A percentile compares a stretch with the other conserved stretches of the same genome.
phyloP scores from a whole-genome alignment of 306 rosid genomes.

The Cicer arietinum region DNA sequence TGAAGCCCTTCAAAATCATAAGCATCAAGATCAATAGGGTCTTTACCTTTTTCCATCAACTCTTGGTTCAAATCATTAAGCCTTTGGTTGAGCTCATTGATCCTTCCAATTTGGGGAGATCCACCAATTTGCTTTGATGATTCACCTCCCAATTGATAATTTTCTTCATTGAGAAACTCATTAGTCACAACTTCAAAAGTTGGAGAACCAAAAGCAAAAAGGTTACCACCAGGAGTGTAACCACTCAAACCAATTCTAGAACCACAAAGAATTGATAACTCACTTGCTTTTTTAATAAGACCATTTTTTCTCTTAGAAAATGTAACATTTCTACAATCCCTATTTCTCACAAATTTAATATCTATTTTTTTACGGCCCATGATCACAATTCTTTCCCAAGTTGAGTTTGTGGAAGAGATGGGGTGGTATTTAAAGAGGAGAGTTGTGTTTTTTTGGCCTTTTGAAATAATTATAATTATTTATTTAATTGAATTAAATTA shows the following conservation, averaged over 20 bases:
- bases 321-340: not conserved
- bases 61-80: not conserved
- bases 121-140: too few species aligned
- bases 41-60: not conserved
- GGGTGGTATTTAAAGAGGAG: not conserved
- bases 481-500: too few species aligned
- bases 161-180: not conserved
- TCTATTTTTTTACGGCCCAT: not conserved
- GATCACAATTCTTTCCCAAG: not conserved
- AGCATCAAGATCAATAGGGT: not conserved
- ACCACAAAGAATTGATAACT: not conserved
- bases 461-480: too few species aligned
- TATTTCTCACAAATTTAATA: not conserved
- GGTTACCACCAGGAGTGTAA: not conserved
- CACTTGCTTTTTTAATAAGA: not conserved
- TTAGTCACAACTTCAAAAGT: not conserved
- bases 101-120: not conserved
- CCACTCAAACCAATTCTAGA: not conserved
- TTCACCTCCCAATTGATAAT: not conserved
- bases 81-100: not conserved
- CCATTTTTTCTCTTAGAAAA: not conserved
- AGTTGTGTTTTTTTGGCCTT: not conserved
- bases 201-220: constrained; percentile 20
- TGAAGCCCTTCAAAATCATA: not conserved
- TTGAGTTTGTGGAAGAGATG: not conserved